phyloP scores from a whole-genome alignment of 805 yeast species.

The Wickerhamiella brachini region DNA sequence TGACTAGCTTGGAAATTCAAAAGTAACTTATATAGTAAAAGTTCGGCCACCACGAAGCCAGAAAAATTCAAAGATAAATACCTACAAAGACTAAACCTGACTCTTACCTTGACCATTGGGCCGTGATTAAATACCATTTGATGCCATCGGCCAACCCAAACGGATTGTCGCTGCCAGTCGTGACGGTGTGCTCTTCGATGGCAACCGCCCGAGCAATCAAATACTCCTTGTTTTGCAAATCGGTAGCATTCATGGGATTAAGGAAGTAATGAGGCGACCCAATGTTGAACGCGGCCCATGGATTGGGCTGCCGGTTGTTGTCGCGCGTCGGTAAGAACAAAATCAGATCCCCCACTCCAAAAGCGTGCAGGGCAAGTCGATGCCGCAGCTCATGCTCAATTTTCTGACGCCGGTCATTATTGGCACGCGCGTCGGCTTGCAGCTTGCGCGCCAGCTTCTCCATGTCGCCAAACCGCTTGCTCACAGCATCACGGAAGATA shows the following conservation, averaged over 20 bases:
- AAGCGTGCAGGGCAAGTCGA: slow-evolving; percentile 53
- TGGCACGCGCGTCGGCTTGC: slow-evolving; percentile 52
- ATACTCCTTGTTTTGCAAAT: slow-evolving; percentile 51
- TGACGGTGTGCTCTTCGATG: slow-evolving; percentile 35
- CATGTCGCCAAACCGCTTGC: slow-evolving; percentile 74
- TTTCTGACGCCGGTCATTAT: slow-evolving; percentile 26
- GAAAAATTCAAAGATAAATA: too few relatives aligned
- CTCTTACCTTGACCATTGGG: slow-evolving; percentile 5
- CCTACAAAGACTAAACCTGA: too few relatives aligned
- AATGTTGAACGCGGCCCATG: slow-evolving; percentile 93
- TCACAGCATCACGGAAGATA: slow-evolving; percentile 32
- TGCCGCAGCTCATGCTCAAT: slow-evolving; percentile 26
- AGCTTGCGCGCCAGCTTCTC: slow-evolving; percentile 78
- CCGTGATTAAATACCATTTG: slow-evolving; percentile 16
- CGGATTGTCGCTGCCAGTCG: slow-evolving; percentile 38
- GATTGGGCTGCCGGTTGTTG: slow-evolving; percentile 29
- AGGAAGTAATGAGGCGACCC: slow-evolving; percentile 79
- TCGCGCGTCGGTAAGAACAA: slow-evolving; percentile 69
- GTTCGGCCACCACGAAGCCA: too few relatives aligned
- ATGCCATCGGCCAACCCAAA: slow-evolving; percentile 49
- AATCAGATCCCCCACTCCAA: slow-evolving; percentile 63
- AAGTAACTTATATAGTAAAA: too few relatives aligned
- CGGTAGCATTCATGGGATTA: slow-evolving; percentile 30
- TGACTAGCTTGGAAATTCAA: too few relatives aligned
- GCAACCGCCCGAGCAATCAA: slow-evolving; percentile 54